Base-by-base conservation (phyloP, 148 eudicot species). In the Persicaria tinctoria region DNA sequence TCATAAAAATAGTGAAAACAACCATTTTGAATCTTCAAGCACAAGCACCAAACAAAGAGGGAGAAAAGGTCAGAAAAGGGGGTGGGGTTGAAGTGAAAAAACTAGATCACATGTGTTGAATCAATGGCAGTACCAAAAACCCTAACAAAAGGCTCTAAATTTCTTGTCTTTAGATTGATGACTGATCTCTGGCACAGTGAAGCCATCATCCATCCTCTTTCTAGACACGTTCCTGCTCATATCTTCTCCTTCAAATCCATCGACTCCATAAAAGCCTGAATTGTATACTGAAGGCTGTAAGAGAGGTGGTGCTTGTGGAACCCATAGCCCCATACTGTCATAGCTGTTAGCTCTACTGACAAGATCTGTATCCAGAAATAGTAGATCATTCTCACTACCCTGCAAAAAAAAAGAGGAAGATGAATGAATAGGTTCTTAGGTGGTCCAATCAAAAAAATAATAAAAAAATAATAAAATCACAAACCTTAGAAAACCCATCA, bases 281-380 rank as follows among this genome's bases (percentile, higher is more conserved):
- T 7, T 51, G 38, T 32, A 11, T 12, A 38, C 5, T 16, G 77
- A 3, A 46, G 83, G 76, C 54, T 78, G 72, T 17, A 66, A 68
- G 48, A 48, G 54, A 0, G 54, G 10, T 57, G 84, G 85, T 63
- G 86, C 89, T 81, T 90, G 90, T 74, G 98, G 98, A 68, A 87
- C 96, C 90, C 90, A 86, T 54, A 82, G 45, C 17, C 87, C 85
- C 44, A 68, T 76, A 51, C 59, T 83, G 64, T 86, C 81, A 77
- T 75, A n/a, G 32, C 76, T 63, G n/a, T 5, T 23, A 9, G 46
- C 0, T 57, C 63, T 81, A 66, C 74, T 76, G 46, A 80, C 84
- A 74, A 79, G 7, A 66, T 81, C 87, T 49, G n/a, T 83, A 80
- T 88, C 87, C 85, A 78, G 83, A 56, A 83, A 75, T 54, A 84